Evolutionary conservation across 169 alveolate species (phyloP).

Genomic region (Neospora caninum): DNA sequence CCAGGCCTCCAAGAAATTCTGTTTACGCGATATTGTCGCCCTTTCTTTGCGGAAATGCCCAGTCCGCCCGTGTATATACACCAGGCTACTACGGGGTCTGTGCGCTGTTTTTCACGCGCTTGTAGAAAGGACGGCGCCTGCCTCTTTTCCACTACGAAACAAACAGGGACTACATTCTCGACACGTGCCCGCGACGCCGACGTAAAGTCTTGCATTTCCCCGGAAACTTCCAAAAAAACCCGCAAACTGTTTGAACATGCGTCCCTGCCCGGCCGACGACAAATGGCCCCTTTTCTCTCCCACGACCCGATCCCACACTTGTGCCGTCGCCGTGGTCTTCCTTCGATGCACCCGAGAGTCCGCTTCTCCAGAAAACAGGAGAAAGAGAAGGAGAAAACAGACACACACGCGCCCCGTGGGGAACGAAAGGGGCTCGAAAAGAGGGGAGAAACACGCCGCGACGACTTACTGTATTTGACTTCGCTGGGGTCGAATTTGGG

Average conservation of each 20-base stretch:
- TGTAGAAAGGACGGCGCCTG: neutral
- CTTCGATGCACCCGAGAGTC: neutral
- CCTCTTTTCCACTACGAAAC: no score
- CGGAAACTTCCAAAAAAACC: neutral
- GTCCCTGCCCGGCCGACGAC: neutral
- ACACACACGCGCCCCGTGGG: neutral
- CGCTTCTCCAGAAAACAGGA: no score
- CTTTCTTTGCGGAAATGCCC: neutral
- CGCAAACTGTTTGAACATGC: neutral
- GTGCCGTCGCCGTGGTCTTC: neutral
- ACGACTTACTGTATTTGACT: constrained; percentile 69
- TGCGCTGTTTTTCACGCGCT: neutral
- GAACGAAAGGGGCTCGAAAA: neutral
- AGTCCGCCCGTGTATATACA: neutral
- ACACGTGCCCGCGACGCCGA: no score
- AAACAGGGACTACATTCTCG: no score
- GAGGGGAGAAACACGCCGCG: neutral
- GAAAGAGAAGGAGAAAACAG: neutral
- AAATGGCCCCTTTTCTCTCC: no score
- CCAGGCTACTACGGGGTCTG: neutral
- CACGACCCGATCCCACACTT: neutral
- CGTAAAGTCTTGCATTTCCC: no score
- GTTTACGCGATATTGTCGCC: no score
- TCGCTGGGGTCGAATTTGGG: constrained; percentile 78
- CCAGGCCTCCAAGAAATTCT: no score